These are phyloP conservation scores for Fomitopsis pinicola DNA, from an alignment of 1,284 basidiomycete genomes.

Conservation along the genomic window DNA sequence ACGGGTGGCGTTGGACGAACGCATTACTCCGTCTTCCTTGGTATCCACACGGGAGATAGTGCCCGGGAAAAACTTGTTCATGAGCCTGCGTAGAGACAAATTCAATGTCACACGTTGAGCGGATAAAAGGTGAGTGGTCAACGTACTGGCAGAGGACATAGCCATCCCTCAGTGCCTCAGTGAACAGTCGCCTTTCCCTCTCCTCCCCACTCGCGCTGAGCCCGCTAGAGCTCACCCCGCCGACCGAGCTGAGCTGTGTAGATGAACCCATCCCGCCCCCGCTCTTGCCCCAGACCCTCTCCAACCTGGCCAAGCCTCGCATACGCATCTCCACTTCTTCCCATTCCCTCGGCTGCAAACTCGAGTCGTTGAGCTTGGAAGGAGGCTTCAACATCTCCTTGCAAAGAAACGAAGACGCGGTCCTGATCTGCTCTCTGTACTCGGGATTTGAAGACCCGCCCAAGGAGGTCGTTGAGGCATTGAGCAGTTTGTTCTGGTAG, in stretches of 20 bases:
- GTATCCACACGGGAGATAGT: conserved; percentile 60
- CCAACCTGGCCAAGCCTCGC: conserved; percentile 55
- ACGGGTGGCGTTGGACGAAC: conserved; percentile 65
- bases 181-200: conserved; percentile 66
- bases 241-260: conserved; percentile 35
- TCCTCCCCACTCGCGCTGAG: conserved; percentile 61
- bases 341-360: conserved; percentile 50
- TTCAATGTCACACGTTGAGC: background rate
- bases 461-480: conserved; percentile 52
- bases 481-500: conserved; percentile 37
- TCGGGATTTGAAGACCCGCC: conserved; percentile 39
- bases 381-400: conserved; percentile 60
- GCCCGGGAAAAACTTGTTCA: conserved; percentile 67
- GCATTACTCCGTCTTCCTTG: conserved; percentile 62
- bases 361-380: conserved; percentile 42
- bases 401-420: conserved; percentile 57
- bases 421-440: conserved; percentile 59
- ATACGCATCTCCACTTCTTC: conserved; percentile 71
- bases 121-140: conserved; percentile 12
- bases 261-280: conserved; percentile 37
- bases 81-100: conserved; percentile 41
- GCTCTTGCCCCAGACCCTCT: conserved; percentile 67
- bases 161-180: conserved; percentile 76
- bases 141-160: conserved; percentile 85
- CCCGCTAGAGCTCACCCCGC: conserved; percentile 32